A percentile compares a stretch with the other conserved stretches of the same genome.
phyloP scores from a whole-genome alignment of 2,329 filamentous ascomycete genomes.

The Monosporascus ibericus region DNA sequence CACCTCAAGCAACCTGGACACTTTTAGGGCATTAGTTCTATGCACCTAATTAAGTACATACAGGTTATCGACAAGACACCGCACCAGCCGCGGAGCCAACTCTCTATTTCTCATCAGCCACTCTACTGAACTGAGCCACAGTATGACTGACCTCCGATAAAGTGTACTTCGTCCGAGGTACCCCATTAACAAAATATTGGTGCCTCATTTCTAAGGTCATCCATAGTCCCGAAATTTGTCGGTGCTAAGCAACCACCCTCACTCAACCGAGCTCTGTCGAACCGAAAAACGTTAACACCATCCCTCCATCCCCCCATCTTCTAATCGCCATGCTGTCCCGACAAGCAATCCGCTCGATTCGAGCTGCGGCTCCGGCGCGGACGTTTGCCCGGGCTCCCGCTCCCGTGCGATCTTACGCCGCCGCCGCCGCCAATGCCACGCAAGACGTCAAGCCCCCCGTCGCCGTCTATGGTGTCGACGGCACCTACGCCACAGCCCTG shows the following conservation, averaged over 20 bases:
- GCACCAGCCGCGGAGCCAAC: too few relatives aligned
- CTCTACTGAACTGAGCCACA: neutral
- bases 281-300: neutral
- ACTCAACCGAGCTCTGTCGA: neutral
- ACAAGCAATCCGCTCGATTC: constrained; percentile 51
- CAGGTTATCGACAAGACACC: too few relatives aligned
- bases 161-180: too few relatives aligned
- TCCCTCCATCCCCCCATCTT: constrained; percentile 16
- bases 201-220: neutral
- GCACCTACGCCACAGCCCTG: constrained; percentile 97
- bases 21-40: neutral
- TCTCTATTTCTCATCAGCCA: too few relatives aligned
- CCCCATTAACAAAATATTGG: neutral
- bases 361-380: constrained; percentile 52
- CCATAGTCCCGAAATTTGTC: neutral
- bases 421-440: constrained; percentile 44
- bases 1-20: too few relatives aligned
- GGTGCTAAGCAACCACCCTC: neutral
- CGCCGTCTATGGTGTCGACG: constrained; percentile 90
- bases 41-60: neutral
- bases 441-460: constrained; percentile 76
- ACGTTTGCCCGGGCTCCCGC: constrained; percentile 53
- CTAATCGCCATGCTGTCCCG: constrained; percentile 50
- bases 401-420: constrained; percentile 71
- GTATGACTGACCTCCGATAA: too few relatives aligned